Evolutionary conservation across 176 grass and related monocot species (phyloP).

Genomic region (Carex cristatella): DNA sequence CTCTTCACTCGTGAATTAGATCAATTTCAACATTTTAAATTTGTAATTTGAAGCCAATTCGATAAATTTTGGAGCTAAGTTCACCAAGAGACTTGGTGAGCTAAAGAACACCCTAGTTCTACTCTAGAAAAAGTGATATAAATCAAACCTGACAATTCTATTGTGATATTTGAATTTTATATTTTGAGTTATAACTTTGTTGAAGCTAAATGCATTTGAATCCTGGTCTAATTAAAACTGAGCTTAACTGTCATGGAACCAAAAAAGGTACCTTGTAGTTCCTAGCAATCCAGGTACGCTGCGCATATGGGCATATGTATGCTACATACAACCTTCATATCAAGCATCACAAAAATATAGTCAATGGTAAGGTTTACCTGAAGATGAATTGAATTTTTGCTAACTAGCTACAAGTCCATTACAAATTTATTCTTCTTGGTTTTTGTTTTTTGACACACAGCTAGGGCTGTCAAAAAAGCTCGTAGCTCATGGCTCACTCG

Average conservation of each 20-base stretch:
- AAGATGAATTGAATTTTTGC: neutral
- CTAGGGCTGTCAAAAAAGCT: no score
- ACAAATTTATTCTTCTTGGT: no score
- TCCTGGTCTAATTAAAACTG: neutral
- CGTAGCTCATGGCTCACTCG: no score
- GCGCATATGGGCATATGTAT: constrained; percentile 65
- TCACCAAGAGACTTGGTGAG: no score
- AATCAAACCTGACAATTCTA: no score
- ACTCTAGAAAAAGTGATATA: no score
- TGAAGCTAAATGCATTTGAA: neutral
- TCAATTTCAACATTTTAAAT: no score
- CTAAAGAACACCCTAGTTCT: no score
- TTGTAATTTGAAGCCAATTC: no score
- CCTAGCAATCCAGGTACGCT: constrained; percentile 58
- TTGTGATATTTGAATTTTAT: neutral
- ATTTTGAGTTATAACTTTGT: neutral
- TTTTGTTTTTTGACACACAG: no score
- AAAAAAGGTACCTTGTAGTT: constrained; percentile 58
- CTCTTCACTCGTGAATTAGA: no score
- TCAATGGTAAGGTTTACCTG: neutral
- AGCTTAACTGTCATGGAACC: neutral
- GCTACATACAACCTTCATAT: constrained; percentile 56
- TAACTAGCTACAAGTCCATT: neutral
- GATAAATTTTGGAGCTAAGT: no score
- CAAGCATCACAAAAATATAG: neutral